These are phyloP conservation scores for Persicaria maculosa DNA, from an alignment of 148 eudicot genomes.

Conservation along the genomic window DNA sequence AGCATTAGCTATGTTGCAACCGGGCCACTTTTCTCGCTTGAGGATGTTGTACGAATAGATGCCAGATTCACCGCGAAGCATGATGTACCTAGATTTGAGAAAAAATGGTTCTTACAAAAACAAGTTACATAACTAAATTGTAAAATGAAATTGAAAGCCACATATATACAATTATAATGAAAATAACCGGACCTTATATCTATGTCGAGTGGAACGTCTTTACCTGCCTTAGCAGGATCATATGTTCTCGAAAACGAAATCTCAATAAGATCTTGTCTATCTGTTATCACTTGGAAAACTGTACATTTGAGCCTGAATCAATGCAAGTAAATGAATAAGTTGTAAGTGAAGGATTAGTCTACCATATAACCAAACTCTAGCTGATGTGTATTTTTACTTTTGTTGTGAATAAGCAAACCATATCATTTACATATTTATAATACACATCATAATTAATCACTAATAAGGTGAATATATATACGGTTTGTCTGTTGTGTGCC, in stretches of 20 bases:
- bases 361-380: background rate
- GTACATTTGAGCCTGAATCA: constrained; percentile 37
- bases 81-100: constrained; percentile 40
- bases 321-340: no score
- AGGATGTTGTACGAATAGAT: constrained; percentile 57
- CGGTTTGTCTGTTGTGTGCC: no score
- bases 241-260: constrained; percentile 48
- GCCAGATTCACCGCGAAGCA: constrained; percentile 70
- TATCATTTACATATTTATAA: no score
- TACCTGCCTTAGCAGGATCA: background rate
- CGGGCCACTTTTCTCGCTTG: constrained; percentile 59
- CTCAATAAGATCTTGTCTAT: constrained; percentile 53
- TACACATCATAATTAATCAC: no score
- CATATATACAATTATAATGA: no score
- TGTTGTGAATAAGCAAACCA: no score
- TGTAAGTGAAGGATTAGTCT: background rate
- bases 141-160: no score
- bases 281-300: constrained; percentile 35
- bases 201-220: constrained; percentile 9
- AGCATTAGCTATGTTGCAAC: constrained; percentile 38
- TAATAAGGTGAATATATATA: no score
- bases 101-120: background rate
- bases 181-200: constrained; percentile 1
- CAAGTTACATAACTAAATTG: background rate
- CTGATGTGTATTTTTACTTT: no score